A percentile compares a stretch with the other conserved stretches of the same genome.
Evolutionary conservation across 2,329 filamentous ascomycete genomes (phyloP).

Genomic region (Aureobasidium sp.): DNA sequence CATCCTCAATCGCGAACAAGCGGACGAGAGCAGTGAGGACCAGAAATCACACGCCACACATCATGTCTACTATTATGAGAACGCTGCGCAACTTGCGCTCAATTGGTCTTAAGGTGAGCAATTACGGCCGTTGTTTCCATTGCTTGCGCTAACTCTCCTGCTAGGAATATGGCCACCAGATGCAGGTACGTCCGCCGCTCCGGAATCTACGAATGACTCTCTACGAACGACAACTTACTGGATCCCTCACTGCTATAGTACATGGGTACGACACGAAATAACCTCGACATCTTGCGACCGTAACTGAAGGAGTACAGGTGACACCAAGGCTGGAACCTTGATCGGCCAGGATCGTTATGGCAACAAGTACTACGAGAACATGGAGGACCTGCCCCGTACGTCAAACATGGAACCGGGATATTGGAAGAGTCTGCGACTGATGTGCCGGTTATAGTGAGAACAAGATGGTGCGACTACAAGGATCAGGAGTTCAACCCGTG

Average conservation of each 20-base stretch:
- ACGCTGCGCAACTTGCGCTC: slow-evolving; percentile 80
- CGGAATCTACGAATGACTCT: slow-evolving; percentile 19
- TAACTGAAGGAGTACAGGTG: slow-evolving; percentile 51
- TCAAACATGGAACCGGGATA: slow-evolving; percentile 6
- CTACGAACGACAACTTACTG: slow-evolving; percentile 15
- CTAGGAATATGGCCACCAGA: slow-evolving; percentile 84
- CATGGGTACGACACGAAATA: slow-evolving; percentile 23
- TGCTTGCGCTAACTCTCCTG: slow-evolving; percentile 28
- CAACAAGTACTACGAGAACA: slow-evolving; percentile 97
- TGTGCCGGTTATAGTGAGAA: slow-evolving; percentile 56
- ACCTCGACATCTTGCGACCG: not conserved
- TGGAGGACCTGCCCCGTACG: slow-evolving; percentile 84
- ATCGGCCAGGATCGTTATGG: slow-evolving; percentile 82
- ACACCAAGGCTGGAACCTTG: slow-evolving; percentile 87
- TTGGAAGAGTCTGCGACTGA: slow-evolving; percentile 7
- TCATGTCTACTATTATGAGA: slow-evolving; percentile 85
- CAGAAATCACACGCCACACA: slow-evolving; percentile 19
- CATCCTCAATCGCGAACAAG: not conserved
- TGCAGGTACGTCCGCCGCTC: slow-evolving; percentile 61
- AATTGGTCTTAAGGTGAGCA: slow-evolving; percentile 76
- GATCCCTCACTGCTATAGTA: slow-evolving; percentile 19
- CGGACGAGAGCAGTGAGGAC: slow-evolving; percentile 2
- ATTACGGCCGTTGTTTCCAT: not conserved
- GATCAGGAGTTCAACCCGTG: slow-evolving; percentile 73
- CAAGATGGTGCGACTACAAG: slow-evolving; percentile 97